phyloP scores from a whole-genome alignment of 176 grass and related monocot species.

The Musa troglodytarum region DNA sequence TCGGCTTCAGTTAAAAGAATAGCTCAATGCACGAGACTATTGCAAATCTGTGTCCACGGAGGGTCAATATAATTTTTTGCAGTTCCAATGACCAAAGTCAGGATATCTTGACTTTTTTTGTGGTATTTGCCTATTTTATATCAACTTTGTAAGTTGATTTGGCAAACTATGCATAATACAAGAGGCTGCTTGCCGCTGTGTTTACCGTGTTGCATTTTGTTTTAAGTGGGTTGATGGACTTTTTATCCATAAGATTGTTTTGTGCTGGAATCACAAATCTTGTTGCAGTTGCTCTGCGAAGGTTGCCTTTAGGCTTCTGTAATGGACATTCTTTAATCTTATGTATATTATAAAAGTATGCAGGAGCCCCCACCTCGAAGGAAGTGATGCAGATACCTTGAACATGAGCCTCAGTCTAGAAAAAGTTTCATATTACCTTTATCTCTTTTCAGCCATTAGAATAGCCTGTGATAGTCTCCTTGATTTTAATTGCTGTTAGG shows the following conservation, averaged over 20 bases:
- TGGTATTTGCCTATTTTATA: no score
- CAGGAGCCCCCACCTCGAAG: background rate
- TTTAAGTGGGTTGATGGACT: no score
- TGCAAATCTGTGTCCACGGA: background rate
- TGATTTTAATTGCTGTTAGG: background rate
- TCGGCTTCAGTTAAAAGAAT: background rate
- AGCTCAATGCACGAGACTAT: background rate
- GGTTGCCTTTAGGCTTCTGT: no score
- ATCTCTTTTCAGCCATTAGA: background rate
- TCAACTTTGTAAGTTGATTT: no score
- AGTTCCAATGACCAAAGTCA: background rate
- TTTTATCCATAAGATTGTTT: no score
- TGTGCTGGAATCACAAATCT: no score
- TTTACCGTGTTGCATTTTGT: no score
- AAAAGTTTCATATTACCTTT: no score
- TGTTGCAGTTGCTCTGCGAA: no score
- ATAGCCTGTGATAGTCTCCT: background rate
- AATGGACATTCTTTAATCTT: background rate
- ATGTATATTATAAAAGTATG: background rate
- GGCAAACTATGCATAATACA: no score
- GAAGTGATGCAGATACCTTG: background rate
- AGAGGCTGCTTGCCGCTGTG: no score
- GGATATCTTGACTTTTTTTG: background rate
- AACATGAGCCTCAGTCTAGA: background rate
- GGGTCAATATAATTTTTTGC: background rate